A percentile compares a stretch with the other conserved stretches of the same genome.
Conservation (phyloP, 805 yeast species). For the Metschnikowia borealis region DNA sequence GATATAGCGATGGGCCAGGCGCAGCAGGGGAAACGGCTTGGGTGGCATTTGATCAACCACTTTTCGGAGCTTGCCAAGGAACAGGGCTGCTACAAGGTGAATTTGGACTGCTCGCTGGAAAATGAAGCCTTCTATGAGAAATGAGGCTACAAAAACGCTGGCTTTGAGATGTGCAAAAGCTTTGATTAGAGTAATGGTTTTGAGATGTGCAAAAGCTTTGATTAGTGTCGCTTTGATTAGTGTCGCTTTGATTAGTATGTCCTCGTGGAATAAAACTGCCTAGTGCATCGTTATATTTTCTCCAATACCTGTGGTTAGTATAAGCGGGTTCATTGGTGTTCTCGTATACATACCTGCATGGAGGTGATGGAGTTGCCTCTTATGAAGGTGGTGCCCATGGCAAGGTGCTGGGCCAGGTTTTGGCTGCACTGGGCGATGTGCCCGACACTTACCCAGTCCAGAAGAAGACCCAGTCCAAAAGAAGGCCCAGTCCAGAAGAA, state of each 20-base stretch:
- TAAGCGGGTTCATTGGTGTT: no score
- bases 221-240: no score
- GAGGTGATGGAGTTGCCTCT: constrained; percentile 78
- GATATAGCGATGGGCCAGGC: constrained; percentile 76
- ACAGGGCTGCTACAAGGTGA: constrained; percentile 79
- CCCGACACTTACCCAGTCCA: constrained; percentile 68
- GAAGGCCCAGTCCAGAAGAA: no score
- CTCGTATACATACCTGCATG: constrained; percentile 50
- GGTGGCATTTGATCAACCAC: constrained; percentile 58
- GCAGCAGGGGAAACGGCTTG: constrained; percentile 84
- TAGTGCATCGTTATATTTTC: neutral
- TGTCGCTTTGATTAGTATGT: constrained; percentile 28
- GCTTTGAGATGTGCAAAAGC: constrained; percentile 64
- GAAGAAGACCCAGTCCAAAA: no score
- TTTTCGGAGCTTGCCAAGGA: constrained; percentile 56
- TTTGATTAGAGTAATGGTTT: no score
- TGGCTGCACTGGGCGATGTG: constrained; percentile 58
- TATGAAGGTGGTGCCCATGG: constrained; percentile 66
- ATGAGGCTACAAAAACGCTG: constrained; percentile 70
- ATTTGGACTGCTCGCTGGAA: constrained; percentile 80
- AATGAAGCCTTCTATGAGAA: constrained; percentile 85
- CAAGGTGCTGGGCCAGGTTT: constrained; percentile 26
- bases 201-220: no score
- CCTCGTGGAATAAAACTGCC: neutral
- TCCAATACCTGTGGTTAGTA: constrained; percentile 13